A percentile compares a stretch with the other conserved stretches of the same genome.
These are phyloP conservation scores for Cladosporium sp. DNA, from an alignment of 2,329 filamentous ascomycete species.

Conservation along the genomic window DNA sequence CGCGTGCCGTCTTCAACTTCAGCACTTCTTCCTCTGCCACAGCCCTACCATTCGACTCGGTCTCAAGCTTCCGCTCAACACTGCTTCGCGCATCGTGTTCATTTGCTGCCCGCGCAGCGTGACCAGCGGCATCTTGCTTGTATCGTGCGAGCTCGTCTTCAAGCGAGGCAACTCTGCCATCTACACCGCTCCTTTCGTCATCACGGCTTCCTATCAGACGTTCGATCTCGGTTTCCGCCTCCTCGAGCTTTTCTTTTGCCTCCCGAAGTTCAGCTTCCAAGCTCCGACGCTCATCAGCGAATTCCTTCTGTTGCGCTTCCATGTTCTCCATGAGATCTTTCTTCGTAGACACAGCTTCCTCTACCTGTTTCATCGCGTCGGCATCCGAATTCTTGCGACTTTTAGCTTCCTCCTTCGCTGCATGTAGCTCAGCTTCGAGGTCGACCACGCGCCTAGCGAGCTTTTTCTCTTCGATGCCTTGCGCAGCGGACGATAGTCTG, in stretches of 20 bases:
- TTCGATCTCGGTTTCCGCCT: slow-evolving; percentile 88
- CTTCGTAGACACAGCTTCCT: slow-evolving; percentile 88
- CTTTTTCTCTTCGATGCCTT: slow-evolving; percentile 57
- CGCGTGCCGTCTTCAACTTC: slow-evolving; percentile 55
- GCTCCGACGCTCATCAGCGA: slow-evolving; percentile 75
- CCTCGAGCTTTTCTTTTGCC: slow-evolving; percentile 73
- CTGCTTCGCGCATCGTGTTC: slow-evolving; percentile 59
- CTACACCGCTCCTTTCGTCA: slow-evolving; percentile 67
- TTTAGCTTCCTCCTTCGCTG: slow-evolving; percentile 69
- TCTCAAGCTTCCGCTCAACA: slow-evolving; percentile 48
- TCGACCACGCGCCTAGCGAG: slow-evolving; percentile 58
- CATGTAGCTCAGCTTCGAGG: slow-evolving; percentile 72
- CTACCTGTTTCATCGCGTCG: slow-evolving; percentile 63
- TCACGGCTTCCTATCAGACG: slow-evolving; percentile 77
- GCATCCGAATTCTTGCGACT: slow-evolving; percentile 48
- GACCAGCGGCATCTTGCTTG: slow-evolving; percentile 49
- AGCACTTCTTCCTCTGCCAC: slow-evolving; percentile 34
- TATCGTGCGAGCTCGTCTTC: slow-evolving; percentile 66
- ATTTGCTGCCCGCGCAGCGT: slow-evolving; percentile 58
- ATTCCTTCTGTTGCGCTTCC: slow-evolving; percentile 85
- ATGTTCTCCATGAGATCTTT: slow-evolving; percentile 92
- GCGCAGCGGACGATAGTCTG: slow-evolving; percentile 57
- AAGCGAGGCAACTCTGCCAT: slow-evolving; percentile 63
- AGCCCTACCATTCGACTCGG: slow-evolving; percentile 23
- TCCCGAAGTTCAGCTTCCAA: slow-evolving; percentile 75